phyloP scores from a whole-genome alignment of 2,329 filamentous ascomycete genomes.

The Hyphodiscus sp. region DNA sequence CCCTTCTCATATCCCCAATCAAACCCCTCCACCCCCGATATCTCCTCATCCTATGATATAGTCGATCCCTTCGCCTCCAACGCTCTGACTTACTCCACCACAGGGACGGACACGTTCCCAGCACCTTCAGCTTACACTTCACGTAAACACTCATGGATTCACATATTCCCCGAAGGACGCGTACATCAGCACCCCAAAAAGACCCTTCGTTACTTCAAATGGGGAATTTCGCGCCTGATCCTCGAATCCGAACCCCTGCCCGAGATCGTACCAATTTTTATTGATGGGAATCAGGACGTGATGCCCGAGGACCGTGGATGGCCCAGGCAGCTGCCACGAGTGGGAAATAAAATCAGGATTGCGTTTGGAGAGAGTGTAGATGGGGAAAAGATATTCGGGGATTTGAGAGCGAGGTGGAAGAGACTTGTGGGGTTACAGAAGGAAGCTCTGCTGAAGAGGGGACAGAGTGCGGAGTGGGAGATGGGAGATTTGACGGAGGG shows the following conservation, averaged over 20 bases:
- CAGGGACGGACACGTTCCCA: conserved; percentile 56
- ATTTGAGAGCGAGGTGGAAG: conserved; percentile 69
- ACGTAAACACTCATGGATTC: conserved; percentile 77
- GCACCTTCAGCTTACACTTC: conserved; percentile 65
- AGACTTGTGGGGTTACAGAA: conserved; percentile 51
- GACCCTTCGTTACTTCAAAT: conserved; percentile 94
- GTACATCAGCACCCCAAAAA: conserved; percentile 79
- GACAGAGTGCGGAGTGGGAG: conserved; percentile 28
- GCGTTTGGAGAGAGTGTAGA: conserved; percentile 77
- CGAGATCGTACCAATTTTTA: conserved; percentile 87
- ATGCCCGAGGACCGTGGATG: conserved; percentile 81
- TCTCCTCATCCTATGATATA: conserved; percentile 24
- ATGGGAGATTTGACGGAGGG: conserved; percentile 58
- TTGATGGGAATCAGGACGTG: conserved; percentile 79
- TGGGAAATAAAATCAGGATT: conserved; percentile 63
- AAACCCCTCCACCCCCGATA: conserved; percentile 5
- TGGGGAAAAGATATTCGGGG: conserved; percentile 68
- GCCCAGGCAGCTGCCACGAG: conserved; percentile 74
- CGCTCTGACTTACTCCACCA: conserved; percentile 54
- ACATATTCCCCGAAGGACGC: conserved; percentile 93
- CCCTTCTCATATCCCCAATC: conserved; percentile 35
- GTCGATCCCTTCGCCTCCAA: conserved; percentile 49
- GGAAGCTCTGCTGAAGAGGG: conserved; percentile 32
- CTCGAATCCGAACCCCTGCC: conserved; percentile 83
- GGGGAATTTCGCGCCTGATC: conserved; percentile 87